Conservation (phyloP, 768 basidiomycete species). For the Trametes sanguinea region DNA sequence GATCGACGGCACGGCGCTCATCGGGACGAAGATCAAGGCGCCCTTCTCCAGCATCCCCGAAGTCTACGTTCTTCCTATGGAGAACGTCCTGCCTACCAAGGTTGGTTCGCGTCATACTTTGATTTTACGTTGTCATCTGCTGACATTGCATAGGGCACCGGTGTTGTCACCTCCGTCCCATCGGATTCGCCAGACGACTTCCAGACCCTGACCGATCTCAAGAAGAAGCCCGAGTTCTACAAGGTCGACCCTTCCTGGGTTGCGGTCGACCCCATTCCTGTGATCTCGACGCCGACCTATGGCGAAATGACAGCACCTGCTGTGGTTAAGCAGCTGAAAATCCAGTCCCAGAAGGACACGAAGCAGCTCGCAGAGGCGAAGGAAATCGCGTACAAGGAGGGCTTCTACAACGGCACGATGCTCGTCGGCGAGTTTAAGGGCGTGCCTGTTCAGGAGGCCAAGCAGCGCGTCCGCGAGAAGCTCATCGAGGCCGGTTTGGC, state of each 20-base stretch:
- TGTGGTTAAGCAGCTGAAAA: slow-evolving; percentile 86
- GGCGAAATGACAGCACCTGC: slow-evolving; percentile 88
- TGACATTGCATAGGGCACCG: slow-evolving; percentile 68
- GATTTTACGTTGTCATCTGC: neutral
- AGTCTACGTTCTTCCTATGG: slow-evolving; percentile 98
- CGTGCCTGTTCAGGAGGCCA: slow-evolving; percentile 85
- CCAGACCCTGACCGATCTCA: slow-evolving; percentile 84
- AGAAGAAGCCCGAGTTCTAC: slow-evolving; percentile 96
- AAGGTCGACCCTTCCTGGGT: slow-evolving; percentile 91
- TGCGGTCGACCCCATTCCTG: slow-evolving; percentile 80
- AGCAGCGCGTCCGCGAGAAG: slow-evolving; percentile 79
- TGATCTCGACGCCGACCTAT: slow-evolving; percentile 87
- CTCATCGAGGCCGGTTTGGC: slow-evolving; percentile 81
- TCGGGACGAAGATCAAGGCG: slow-evolving; percentile 90
- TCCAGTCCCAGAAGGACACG: slow-evolving; percentile 91
- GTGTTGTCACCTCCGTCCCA: slow-evolving; percentile 96
- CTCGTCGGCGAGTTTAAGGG: slow-evolving; percentile 90
- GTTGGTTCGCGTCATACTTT: slow-evolving; percentile 35
- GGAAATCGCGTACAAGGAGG: slow-evolving; percentile 97
- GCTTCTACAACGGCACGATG: slow-evolving; percentile 96
- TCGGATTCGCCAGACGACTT: slow-evolving; percentile 99
- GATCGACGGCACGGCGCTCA: slow-evolving; percentile 73
- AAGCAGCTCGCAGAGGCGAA: slow-evolving; percentile 96
- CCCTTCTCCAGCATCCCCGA: slow-evolving; percentile 81
- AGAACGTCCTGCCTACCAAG: slow-evolving; percentile 94